phyloP scores from a whole-genome alignment of 2,329 filamentous ascomycete genomes.

The Fusarium gaditjirri region DNA sequence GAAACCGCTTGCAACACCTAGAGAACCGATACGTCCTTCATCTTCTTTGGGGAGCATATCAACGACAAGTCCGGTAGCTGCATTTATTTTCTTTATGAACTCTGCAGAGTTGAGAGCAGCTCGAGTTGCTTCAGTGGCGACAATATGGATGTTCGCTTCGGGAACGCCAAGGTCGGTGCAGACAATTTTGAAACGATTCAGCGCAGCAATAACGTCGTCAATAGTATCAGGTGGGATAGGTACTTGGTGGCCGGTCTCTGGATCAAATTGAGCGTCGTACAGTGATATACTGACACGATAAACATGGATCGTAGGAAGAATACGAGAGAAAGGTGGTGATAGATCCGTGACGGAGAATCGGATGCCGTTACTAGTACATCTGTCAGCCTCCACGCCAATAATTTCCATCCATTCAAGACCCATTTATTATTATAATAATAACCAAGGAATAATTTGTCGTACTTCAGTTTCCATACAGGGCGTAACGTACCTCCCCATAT shows the following conservation, averaged over 20 bases:
- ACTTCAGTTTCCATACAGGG: not conserved
- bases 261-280: conserved; percentile 28
- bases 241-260: conserved; percentile 15
- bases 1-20: conserved; percentile 24
- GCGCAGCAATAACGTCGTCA: conserved; percentile 15
- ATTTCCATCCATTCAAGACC: not conserved
- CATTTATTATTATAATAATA: not conserved
- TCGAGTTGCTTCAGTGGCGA: conserved; percentile 26
- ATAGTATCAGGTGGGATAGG: conserved; percentile 15
- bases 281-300: conserved; percentile 31
- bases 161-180: conserved; percentile 20
- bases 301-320: conserved; percentile 25
- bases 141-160: conserved; percentile 7
- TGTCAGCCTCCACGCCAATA: not conserved
- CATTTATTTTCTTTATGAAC: conserved; percentile 6
- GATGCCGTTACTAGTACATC: conserved; percentile 12
- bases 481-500: conserved; percentile 26
- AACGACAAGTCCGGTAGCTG: not conserved
- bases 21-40: conserved; percentile 19
- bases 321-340: conserved; percentile 25
- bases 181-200: conserved; percentile 25
- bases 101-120: conserved; percentile 24
- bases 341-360: conserved; percentile 30
- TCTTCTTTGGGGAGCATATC: conserved; percentile 26
- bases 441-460: not conserved